Conservation (phyloP, 1,284 basidiomycete genomes). For the Fomitopsis schrenkii region DNA sequence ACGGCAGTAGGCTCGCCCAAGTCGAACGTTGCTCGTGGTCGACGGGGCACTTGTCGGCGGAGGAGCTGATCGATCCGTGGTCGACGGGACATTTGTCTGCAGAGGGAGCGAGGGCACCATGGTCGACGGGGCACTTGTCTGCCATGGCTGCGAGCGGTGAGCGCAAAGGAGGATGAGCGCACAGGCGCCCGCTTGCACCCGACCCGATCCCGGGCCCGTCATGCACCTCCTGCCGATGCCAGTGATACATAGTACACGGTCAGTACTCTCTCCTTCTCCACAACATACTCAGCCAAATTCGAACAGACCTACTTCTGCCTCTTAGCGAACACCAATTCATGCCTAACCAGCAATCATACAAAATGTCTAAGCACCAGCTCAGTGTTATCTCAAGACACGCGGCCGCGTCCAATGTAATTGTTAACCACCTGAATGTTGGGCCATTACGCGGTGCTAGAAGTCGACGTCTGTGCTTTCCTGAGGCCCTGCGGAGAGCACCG, state of each 20-base stretch:
- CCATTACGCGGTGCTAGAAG: background rate
- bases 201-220: background rate
- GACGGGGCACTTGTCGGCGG: constrained; percentile 45
- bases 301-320: no score
- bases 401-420: no score
- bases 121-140: constrained; percentile 8
- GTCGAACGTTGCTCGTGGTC: constrained; percentile 48
- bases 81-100: constrained; percentile 65
- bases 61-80: constrained; percentile 22
- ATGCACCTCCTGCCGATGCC: no score
- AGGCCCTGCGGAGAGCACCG: background rate
- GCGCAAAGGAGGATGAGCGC: constrained; percentile 15
- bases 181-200: background rate
- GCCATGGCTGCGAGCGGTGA: background rate
- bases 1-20: constrained; percentile 47
- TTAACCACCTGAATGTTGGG: no score
- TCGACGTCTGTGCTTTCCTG: no score
- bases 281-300: no score
- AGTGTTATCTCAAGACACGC: no score
- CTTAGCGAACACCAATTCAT: no score
- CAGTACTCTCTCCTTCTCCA: no score
- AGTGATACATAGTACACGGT: no score
- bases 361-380: no score
- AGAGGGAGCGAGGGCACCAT: background rate
- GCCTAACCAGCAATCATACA: no score